phyloP scores from a whole-genome alignment of 2,329 filamentous ascomycete genomes.

The Colletotrichum musicola region DNA sequence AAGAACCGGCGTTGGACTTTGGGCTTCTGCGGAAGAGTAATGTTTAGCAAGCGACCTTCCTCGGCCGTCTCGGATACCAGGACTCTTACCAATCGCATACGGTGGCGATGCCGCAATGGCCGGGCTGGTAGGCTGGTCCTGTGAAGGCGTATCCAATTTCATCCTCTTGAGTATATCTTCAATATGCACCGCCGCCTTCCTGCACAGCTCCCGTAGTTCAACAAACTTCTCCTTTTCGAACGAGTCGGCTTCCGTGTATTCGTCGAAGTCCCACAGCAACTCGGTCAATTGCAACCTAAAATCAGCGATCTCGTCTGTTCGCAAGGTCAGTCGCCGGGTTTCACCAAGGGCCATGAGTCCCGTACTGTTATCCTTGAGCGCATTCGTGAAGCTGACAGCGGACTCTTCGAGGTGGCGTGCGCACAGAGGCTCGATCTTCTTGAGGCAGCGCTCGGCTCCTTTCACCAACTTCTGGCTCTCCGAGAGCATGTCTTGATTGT shows the following conservation, averaged over 20 bases:
- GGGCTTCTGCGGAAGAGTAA: neutral
- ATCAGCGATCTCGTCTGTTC: conserved; percentile 62
- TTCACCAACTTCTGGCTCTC: conserved; percentile 61
- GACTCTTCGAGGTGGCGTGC: conserved; percentile 62
- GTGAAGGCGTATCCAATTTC: conserved; percentile 57
- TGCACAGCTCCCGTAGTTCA: conserved; percentile 61
- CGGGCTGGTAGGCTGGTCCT: conserved; percentile 12
- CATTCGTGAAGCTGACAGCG: conserved; percentile 61
- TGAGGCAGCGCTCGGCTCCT: conserved; percentile 63
- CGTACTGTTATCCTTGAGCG: conserved; percentile 67
- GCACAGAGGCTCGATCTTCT: conserved; percentile 65
- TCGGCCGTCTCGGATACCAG: neutral
- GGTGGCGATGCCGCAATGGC: conserved; percentile 17
- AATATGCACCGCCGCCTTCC: conserved; percentile 62
- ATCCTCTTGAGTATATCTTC: conserved; percentile 66
- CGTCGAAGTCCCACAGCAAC: conserved; percentile 69
- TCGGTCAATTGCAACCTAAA: conserved; percentile 62
- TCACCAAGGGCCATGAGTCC: too few species aligned
- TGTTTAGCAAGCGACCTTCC: neutral
- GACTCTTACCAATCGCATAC: neutral
- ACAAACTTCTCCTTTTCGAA: conserved; percentile 65
- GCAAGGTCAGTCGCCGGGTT: neutral
- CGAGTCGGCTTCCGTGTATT: conserved; percentile 61
- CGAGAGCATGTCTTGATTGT: conserved; percentile 61
- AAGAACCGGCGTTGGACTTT: neutral